These are phyloP conservation scores for Alternaria triticimaculans DNA, from an alignment of 2,329 filamentous ascomycete species.

Conservation along the genomic window DNA sequence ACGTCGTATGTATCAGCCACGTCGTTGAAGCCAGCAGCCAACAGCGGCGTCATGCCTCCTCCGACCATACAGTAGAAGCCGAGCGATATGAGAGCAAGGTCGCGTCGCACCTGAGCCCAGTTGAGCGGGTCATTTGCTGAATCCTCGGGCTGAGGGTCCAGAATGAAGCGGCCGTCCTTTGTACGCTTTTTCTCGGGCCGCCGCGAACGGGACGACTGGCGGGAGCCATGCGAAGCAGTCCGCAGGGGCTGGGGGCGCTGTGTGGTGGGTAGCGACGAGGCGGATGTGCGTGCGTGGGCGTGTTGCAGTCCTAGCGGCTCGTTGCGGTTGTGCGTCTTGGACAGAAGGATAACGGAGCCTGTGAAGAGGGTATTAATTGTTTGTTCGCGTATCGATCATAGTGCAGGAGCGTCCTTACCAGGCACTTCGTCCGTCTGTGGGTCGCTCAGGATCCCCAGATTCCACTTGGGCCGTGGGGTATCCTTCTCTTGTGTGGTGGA, in stretches of 20 bases:
- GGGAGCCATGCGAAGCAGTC: slow-evolving; percentile 27
- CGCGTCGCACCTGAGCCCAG: slow-evolving; percentile 83
- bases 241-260: slow-evolving; percentile 28
- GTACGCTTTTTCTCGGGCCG: slow-evolving; percentile 72
- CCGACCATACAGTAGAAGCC: slow-evolving; percentile 94
- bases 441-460: slow-evolving; percentile 83
- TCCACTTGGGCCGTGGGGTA: slow-evolving; percentile 50
- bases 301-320: slow-evolving; percentile 67
- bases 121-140: slow-evolving; percentile 90
- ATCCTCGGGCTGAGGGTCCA: slow-evolving; percentile 92
- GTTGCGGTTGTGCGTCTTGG: slow-evolving; percentile 63
- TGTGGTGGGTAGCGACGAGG: slow-evolving; percentile 57
- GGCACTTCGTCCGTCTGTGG: slow-evolving; percentile 84
- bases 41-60: slow-evolving; percentile 87
- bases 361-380: background rate
- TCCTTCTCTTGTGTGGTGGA: slow-evolving; percentile 12
- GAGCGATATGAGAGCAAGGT: slow-evolving; percentile 78
- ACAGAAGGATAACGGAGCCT: slow-evolving; percentile 68
- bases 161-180: slow-evolving; percentile 79
- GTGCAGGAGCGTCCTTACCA: slow-evolving; percentile 59
- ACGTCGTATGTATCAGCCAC: slow-evolving; percentile 73
- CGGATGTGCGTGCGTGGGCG: slow-evolving; percentile 66
- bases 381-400: background rate
- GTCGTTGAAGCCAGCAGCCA: slow-evolving; percentile 87
- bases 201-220: slow-evolving; percentile 29